Evolutionary conservation across 208 protist species (phyloP), one percentile per base, ranked within the genome.

Genomic region (Histomonas meleagridis): DNA sequence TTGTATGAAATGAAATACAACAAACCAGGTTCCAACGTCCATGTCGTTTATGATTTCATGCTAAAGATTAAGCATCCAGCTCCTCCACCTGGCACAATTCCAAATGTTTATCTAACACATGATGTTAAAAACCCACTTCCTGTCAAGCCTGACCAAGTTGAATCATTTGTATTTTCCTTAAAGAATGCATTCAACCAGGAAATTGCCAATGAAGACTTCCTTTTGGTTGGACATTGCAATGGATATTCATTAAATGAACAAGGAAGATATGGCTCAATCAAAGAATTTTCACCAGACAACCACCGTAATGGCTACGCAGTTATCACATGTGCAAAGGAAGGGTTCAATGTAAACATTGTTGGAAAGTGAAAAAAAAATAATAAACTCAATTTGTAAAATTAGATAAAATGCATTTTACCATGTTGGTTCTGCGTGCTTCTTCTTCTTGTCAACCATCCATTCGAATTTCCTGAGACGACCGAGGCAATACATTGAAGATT

Each of bases 341-440:
- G 65, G 9, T 72, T 72, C 32, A 26, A 72, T 72, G 5, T 72
- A 5, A 26, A 72, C 32, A 43, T 72, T 28, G 32, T 72, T 10
- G 65, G 65, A 43, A 72, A 72, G 40, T 72, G 40, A 72, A 40
- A 43, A 35, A 43, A 32, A 69, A 72, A 35, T 43, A 72, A 72
- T 72, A 40, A 43, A 43, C 40, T n/a, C 21, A n/a, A 35, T 69
- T 69, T 69, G 60, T 69, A 35, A 26, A 5, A 69, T 69, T 3
- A 5, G 21, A n/a, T n/a, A n/a, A n/a, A n/a, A n/a, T n/a, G n/a
- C n/a, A n/a, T n/a, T 79, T 79, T 79, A 79, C 70, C 70, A 79
- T 79, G 70, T 79, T 49, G 70, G 70, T 79, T 79, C 70, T n/a
- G 70, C 70, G 40, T 79, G 70, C 40, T 79, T 79, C 70, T 79